phyloP scores from a whole-genome alignment of 345 rosid species.

The Eutrema yunnanense region DNA sequence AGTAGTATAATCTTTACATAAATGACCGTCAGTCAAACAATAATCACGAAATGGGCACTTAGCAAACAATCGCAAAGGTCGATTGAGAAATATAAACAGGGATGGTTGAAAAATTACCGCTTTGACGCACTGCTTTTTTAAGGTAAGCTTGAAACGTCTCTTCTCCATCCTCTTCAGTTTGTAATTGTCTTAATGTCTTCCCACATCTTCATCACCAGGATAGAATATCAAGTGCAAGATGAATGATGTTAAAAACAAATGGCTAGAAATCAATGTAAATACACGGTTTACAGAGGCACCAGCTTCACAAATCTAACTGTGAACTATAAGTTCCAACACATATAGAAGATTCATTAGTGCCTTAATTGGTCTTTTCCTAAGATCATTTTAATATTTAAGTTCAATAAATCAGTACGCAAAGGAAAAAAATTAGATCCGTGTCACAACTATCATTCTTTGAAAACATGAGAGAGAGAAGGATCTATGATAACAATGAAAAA shows the following conservation, averaged over 20 bases:
- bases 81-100: too few species aligned
- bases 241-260: not conserved
- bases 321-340: not conserved
- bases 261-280: not conserved
- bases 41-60: not conserved
- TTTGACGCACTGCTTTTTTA: conserved; percentile 43
- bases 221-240: conserved; percentile 23
- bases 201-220: conserved; percentile 36
- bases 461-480: conserved; percentile 4
- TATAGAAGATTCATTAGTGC: not conserved
- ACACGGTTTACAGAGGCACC: not conserved
- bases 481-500: not conserved
- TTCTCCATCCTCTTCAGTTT: conserved; percentile 83
- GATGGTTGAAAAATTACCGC: conserved; percentile 7
- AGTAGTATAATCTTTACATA: not conserved
- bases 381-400: not conserved
- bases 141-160: conserved; percentile 94
- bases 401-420: not conserved
- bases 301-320: not conserved
- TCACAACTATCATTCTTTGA: not conserved
- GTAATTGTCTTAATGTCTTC: conserved; percentile 64
- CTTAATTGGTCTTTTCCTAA: not conserved
- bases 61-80: not conserved
- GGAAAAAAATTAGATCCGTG: not conserved
- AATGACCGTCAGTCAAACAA: conserved; percentile 3